These are phyloP conservation scores for Bertia moriformis DNA, from an alignment of 2,329 filamentous ascomycete species.

Conservation along the genomic window DNA sequence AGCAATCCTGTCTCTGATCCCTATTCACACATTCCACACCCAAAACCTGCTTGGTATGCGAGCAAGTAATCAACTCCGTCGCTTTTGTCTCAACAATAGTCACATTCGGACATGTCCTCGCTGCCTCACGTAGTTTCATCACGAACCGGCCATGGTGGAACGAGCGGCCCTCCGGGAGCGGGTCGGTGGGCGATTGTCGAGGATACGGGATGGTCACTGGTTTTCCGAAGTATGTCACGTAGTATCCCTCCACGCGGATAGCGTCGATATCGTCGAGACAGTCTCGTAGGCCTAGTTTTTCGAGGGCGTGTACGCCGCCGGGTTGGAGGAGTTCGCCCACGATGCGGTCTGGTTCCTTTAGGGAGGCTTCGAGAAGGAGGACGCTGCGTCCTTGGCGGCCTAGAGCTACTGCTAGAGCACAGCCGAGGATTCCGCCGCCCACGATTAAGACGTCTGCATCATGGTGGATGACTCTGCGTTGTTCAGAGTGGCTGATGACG, in stretches of 20 bases:
- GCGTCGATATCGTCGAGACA: constrained; percentile 55
- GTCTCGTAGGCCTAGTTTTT: constrained; percentile 40
- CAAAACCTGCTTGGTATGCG: constrained; percentile 1
- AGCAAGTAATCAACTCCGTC: constrained; percentile 1
- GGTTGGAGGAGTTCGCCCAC: constrained; percentile 57
- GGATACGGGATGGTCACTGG: constrained; percentile 48
- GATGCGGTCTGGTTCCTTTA: constrained; percentile 56
- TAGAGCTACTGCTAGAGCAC: constrained; percentile 45
- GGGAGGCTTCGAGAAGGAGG: constrained; percentile 44
- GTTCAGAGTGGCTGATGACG: not conserved
- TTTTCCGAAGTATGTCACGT: constrained; percentile 43
- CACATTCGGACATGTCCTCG: constrained; percentile 1
- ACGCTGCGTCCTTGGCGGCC: constrained; percentile 52
- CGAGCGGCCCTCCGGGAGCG: constrained; percentile 1
- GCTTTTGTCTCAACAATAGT: constrained; percentile 2
- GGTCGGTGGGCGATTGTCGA: not conserved
- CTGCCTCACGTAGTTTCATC: constrained; percentile 3
- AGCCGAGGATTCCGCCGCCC: constrained; percentile 50
- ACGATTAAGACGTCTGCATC: constrained; percentile 14
- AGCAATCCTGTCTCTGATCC: constrained; percentile 1
- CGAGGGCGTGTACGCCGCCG: constrained; percentile 47
- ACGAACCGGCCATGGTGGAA: constrained; percentile 5
- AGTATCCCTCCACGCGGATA: constrained; percentile 45
- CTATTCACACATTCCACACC: constrained; percentile 1
- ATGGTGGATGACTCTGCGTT: not conserved